Conservation (phyloP, 2,329 filamentous ascomycete species). For the Hypoxylon sp. region DNA sequence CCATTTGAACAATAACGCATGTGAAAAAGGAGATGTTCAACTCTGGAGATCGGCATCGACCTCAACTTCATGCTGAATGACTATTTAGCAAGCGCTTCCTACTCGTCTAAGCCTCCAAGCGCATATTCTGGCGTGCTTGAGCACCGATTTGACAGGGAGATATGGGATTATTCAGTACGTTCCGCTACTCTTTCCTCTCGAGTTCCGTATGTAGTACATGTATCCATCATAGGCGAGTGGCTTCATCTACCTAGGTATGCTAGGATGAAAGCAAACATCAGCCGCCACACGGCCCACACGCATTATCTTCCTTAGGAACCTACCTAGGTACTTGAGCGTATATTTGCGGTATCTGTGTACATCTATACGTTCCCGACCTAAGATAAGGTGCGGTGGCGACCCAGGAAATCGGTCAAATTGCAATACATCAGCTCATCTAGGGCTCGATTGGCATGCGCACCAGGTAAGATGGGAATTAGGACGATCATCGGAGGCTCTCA, state of each 20-base stretch:
- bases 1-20: neutral
- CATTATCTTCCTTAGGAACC: no score
- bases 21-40: neutral
- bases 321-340: no score
- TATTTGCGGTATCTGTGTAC: neutral
- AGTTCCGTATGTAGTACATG: neutral
- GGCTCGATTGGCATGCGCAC: conserved; percentile 26
- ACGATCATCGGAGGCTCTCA: conserved; percentile 36
- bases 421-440: conserved; percentile 29
- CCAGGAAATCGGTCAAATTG: conserved; percentile 28
- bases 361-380: neutral
- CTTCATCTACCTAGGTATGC: neutral
- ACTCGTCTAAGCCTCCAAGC: neutral
- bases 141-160: neutral
- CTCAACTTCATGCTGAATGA: conserved; percentile 6
- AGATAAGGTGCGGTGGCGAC: conserved; percentile 19
- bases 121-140: neutral
- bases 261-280: conserved; percentile 3
- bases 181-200: neutral
- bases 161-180: neutral
- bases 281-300: neutral
- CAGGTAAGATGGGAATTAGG: conserved; percentile 14
- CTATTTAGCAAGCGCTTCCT: conserved; percentile 2
- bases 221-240: neutral
- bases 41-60: neutral